Conservation (phyloP, 805 yeast genomes). For the Wickerhamomyces bovis region DNA sequence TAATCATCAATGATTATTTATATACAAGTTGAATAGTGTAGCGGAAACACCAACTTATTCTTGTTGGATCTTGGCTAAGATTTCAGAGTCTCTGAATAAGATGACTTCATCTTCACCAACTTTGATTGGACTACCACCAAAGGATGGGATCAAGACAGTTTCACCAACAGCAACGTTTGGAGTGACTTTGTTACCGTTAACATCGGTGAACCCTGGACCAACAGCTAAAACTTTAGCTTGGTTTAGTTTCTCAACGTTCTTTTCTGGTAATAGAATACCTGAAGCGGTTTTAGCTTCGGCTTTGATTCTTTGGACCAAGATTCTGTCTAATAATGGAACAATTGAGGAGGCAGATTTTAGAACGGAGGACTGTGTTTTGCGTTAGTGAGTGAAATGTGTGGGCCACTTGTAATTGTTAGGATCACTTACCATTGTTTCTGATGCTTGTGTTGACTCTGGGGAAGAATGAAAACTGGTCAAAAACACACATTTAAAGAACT, state of each 20-base stretch:
- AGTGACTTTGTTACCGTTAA: constrained; percentile 65
- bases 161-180: constrained; percentile 86
- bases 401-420: not conserved
- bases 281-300: constrained; percentile 88
- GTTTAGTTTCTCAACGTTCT: constrained; percentile 90
- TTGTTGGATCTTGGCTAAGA: constrained; percentile 85
- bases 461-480: not conserved
- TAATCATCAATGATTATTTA: not conserved
- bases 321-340: constrained; percentile 92
- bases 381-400: not conserved
- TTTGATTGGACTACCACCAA: constrained; percentile 88
- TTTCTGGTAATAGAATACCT: constrained; percentile 92
- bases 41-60: constrained; percentile 19
- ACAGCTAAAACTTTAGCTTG: constrained; percentile 90
- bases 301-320: constrained; percentile 89
- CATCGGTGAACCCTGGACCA: constrained; percentile 86
- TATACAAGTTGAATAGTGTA: not conserved
- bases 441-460: not conserved
- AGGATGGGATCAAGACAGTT: constrained; percentile 87
- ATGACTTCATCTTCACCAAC: constrained; percentile 77
- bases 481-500: not conserved
- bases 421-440: not conserved
- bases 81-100: constrained; percentile 89
- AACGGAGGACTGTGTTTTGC: constrained; percentile 38
- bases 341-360: constrained; percentile 81